A percentile compares a stretch with the other conserved stretches of the same genome.
Conservation (phyloP, 345 rosid genomes). For the Euphorbia lathyris region DNA sequence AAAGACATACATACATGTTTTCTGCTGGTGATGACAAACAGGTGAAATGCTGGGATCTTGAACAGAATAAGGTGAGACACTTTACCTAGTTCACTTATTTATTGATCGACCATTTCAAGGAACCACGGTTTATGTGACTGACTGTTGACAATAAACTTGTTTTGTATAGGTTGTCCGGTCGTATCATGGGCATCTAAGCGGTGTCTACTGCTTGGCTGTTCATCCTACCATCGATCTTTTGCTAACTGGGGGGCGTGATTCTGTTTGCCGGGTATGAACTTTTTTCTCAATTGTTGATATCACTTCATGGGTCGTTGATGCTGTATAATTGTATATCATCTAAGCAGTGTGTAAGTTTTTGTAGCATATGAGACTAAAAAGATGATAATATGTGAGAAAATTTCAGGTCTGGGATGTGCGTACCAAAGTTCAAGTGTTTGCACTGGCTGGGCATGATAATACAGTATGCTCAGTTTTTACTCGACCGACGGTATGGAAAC, state of each 20-base stretch:
- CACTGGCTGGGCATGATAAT: slow-evolving; percentile 91
- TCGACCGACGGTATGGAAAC: slow-evolving; percentile 66
- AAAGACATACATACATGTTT: slow-evolving; percentile 86
- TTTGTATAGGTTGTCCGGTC: slow-evolving; percentile 77
- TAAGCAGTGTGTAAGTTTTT: background rate
- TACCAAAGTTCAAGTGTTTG: slow-evolving; percentile 91
- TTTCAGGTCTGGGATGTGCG: slow-evolving; percentile 98
- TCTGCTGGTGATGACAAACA: slow-evolving; percentile 99
- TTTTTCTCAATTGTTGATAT: background rate
- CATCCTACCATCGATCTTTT: slow-evolving; percentile 89
- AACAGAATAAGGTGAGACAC: slow-evolving; percentile 84
- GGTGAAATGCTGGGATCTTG: slow-evolving; percentile 99
- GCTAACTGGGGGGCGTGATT: slow-evolving; percentile 97
- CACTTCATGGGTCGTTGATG: background rate
- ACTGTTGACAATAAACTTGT: slow-evolving; percentile 8
- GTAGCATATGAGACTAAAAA: slow-evolving; percentile 14
- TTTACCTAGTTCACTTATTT: background rate
- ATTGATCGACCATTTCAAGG: background rate
- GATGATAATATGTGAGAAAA: slow-evolving; percentile 13
- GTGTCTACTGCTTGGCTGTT: slow-evolving; percentile 96
- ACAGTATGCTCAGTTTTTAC: slow-evolving; percentile 97
- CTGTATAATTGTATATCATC: background rate
- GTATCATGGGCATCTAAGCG: slow-evolving; percentile 97
- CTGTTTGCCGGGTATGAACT: slow-evolving; percentile 86
- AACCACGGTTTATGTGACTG: background rate